Evolutionary conservation across 1,139 yeast genomes (phyloP).

Genomic region (Candida sojae): DNA sequence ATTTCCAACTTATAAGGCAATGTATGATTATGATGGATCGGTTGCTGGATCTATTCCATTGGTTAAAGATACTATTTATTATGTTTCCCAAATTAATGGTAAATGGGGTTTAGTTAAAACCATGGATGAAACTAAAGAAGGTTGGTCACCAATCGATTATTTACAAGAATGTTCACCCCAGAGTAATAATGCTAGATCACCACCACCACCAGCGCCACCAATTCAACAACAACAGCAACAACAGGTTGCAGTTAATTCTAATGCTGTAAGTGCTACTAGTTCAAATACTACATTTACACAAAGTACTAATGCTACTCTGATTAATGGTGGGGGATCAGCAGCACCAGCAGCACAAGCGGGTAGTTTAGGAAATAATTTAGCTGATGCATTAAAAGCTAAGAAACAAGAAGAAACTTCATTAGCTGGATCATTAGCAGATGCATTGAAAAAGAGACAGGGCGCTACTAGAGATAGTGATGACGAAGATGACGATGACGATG

Average conservation of each 20-base stretch:
- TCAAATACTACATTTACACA: slow-evolving; percentile 14
- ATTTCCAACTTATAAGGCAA: slow-evolving; percentile 79
- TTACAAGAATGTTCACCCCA: slow-evolving; percentile 61
- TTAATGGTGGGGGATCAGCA: slow-evolving; percentile 2
- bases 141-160: slow-evolving; percentile 97
- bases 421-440: slow-evolving; percentile 90
- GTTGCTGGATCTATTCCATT: slow-evolving; percentile 82
- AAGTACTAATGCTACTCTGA: slow-evolving; percentile 14
- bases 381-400: slow-evolving; percentile 72
- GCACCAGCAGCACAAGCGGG: slow-evolving; percentile 11
- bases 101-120: slow-evolving; percentile 87
- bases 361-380: slow-evolving; percentile 63
- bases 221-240: slow-evolving; percentile 16
- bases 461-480: slow-evolving; percentile 74
- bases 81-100: slow-evolving; percentile 74
- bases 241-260: slow-evolving; percentile 7
- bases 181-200: slow-evolving; percentile 19
- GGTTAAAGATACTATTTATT: slow-evolving; percentile 70
- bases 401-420: slow-evolving; percentile 63
- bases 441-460: slow-evolving; percentile 81
- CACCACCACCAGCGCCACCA: slow-evolving; percentile 32
- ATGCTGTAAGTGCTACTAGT: slow-evolving; percentile 15
- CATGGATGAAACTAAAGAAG: slow-evolving; percentile 75
- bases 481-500: slow-evolving; percentile 74
- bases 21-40: slow-evolving; percentile 87